Evolutionary conservation across 2,329 filamentous ascomycete species (phyloP).

Genomic region (Clonostachys chloroleuca): DNA sequence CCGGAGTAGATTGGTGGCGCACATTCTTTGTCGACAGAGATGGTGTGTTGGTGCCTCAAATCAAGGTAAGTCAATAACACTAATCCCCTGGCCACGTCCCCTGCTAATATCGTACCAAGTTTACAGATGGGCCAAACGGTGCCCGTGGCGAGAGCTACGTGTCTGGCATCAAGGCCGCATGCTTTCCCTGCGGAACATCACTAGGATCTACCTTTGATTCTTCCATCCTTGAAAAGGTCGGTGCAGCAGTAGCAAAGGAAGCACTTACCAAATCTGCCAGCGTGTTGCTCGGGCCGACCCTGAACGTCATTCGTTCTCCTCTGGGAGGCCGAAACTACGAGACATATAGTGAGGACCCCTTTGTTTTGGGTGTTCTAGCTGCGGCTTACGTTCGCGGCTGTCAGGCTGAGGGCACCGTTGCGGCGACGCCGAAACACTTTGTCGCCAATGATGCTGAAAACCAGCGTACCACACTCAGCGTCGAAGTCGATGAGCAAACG

Average conservation of each 20-base stretch:
- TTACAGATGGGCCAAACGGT: not conserved
- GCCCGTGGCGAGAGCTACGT: not conserved
- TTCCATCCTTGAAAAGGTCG: conserved; percentile 51
- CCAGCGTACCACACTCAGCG: conserved; percentile 18
- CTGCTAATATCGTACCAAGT: not conserved
- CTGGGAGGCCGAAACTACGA: conserved; percentile 44
- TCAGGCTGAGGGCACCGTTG: conserved; percentile 30
- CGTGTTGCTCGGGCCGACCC: conserved; percentile 51
- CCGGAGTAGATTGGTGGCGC: no score
- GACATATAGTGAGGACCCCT: conserved; percentile 40
- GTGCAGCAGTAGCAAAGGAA: conserved; percentile 52
- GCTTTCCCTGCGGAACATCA: conserved; percentile 5
- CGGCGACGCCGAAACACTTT: conserved; percentile 40
- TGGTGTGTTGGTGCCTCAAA: no score
- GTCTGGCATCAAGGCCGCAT: conserved; percentile 14
- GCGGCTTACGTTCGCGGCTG: conserved; percentile 36
- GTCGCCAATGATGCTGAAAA: conserved; percentile 34
- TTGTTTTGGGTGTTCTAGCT: conserved; percentile 36
- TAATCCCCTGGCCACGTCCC: no score
- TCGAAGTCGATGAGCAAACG: conserved; percentile 17
- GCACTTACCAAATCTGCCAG: conserved; percentile 59
- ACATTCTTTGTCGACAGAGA: no score
- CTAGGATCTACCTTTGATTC: conserved; percentile 61
- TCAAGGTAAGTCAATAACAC: no score
- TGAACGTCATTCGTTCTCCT: conserved; percentile 57